Evolutionary conservation across 2,329 filamentous ascomycete genomes (phyloP).

Genomic region (Diplodia corticola): DNA sequence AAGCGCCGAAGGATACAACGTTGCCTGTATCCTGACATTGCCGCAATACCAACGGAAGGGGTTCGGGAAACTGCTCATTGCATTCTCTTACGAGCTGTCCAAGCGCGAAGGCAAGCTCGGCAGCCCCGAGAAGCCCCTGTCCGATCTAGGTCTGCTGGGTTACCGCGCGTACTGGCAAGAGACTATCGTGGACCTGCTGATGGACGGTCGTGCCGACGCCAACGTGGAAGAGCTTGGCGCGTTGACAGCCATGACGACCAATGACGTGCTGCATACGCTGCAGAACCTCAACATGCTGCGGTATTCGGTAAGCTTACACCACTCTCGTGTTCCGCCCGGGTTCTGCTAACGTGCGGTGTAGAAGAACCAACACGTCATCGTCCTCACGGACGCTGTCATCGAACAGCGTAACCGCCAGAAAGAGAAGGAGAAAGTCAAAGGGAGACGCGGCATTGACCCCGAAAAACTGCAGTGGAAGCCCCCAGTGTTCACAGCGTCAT

Average conservation of each 20-base stretch:
- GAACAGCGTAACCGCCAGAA: slow-evolving; percentile 67
- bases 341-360: slow-evolving; percentile 17
- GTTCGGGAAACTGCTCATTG: slow-evolving; percentile 88
- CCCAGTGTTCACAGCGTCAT: slow-evolving; percentile 86
- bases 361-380: slow-evolving; percentile 95
- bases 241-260: slow-evolving; percentile 89
- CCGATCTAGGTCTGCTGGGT: slow-evolving; percentile 86
- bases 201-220: slow-evolving; percentile 67
- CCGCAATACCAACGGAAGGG: slow-evolving; percentile 96
- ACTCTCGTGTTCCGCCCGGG: background rate
- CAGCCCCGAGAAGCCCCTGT: slow-evolving; percentile 93
- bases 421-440: slow-evolving; percentile 78
- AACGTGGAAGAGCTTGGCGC: slow-evolving; percentile 84
- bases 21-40: slow-evolving; percentile 94
- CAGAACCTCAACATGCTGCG: slow-evolving; percentile 93
- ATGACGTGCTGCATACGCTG: slow-evolving; percentile 91
- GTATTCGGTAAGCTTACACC: slow-evolving; percentile 64
- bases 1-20: slow-evolving; percentile 93
- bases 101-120: slow-evolving; percentile 94
- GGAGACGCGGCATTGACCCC: slow-evolving; percentile 74
- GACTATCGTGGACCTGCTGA: slow-evolving; percentile 83
- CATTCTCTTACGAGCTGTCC: slow-evolving; percentile 95
- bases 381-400: slow-evolving; percentile 81
- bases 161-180: slow-evolving; percentile 99
- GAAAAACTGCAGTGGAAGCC: slow-evolving; percentile 89